Conservation (phyloP, 2,329 filamentous ascomycete genomes). For the Hypocreales sp. region DNA sequence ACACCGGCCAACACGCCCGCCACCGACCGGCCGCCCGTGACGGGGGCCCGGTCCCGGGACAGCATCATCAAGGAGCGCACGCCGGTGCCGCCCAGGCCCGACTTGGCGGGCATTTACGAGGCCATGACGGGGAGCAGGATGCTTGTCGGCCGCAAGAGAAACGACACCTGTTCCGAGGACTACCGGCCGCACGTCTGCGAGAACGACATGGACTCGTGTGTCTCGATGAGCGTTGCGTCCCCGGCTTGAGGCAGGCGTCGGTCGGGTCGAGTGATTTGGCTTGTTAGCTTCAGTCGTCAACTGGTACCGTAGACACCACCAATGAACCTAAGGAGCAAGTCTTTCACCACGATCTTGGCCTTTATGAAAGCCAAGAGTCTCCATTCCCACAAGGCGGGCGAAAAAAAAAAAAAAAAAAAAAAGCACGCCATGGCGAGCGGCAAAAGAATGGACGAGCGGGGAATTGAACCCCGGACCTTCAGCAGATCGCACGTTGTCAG, state of each 20-base stretch:
- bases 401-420: no score
- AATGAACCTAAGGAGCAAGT: no score
- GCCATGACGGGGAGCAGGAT: conserved; percentile 9
- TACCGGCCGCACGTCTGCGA: conserved; percentile 14
- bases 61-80: no score
- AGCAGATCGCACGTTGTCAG: conserved; percentile 5
- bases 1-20: neutral
- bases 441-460: conserved; percentile 8
- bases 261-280: no score
- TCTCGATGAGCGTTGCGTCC: neutral
- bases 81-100: conserved; percentile 5
- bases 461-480: conserved; percentile 12
- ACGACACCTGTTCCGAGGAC: conserved; percentile 16
- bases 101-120: conserved; percentile 9
- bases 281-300: no score
- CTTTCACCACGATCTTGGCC: no score
- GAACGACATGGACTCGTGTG: conserved; percentile 10
- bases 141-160: conserved; percentile 4
- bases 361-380: no score
- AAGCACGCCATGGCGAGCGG: no score
- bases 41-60: no score
- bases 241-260: neutral
- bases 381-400: no score
- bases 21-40: no score
- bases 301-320: no score